Evolutionary conservation across 2,329 filamentous ascomycete genomes (phyloP), one percentile per base, ranked within the genome.

Genomic region (Endothia cerciana): DNA sequence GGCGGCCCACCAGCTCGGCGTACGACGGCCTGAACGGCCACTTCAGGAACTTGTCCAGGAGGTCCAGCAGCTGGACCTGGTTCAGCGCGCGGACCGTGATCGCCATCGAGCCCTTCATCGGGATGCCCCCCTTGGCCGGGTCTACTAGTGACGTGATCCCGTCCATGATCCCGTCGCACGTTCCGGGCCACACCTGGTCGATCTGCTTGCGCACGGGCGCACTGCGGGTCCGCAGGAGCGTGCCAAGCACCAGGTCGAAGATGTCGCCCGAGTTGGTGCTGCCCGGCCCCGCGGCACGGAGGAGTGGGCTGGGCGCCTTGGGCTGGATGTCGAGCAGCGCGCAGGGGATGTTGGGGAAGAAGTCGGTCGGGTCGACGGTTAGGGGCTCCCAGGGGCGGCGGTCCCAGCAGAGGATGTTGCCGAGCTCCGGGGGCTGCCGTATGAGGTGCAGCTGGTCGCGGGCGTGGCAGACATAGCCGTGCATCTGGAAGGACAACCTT

Each of bases 321-420:
- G 91, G 91, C 69, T 89, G 85, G 66, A 92, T 80, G 74, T 93
- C 91, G 19, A 93, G 74, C 3, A 94, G 84, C 13, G 80, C 77
- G 64, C 87, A 80, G 7, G 81, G 78, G 10, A 81, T 76, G 30
- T 83, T 80, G 1, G 92, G 92, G 74, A 83, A 92, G 72, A 92
- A 89, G 70, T 97, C 93, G 0, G 83, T 72, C 0, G 76, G 61
- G 4, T 80, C 67, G 2, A 86, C 83, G 30, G 80, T 76, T 19
- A 97, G 80, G 0, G 92, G 91, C 72, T 97, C 92, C 72, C 87
- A 88, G 1, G 81, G 78, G 19, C 93, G 87, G 1, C 85, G 82
- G 75, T 97, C 92, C 87, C 89, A 94, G 33, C 81, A 72, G 3
- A 94, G 75, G 0, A 83, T 71, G 0, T 87, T 84, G 3, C 83